Evolutionary conservation across 768 basidiomycete genomes (phyloP), one percentile per base, ranked within the genome.

Genomic region (Suillus alpinus): DNA sequence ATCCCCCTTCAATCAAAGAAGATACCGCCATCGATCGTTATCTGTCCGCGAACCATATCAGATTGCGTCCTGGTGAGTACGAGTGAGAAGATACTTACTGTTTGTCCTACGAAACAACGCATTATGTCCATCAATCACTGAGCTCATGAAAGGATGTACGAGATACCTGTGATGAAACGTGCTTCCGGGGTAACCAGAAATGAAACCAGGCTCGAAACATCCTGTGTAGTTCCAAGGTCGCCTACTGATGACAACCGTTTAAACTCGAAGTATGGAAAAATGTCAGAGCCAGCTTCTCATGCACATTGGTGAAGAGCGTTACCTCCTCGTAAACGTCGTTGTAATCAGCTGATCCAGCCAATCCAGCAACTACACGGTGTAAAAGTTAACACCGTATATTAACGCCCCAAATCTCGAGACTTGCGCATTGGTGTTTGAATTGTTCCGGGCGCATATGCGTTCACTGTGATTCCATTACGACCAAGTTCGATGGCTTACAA

Each of bases 141-240:
- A 58, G 13, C 9, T 26, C 14, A 16, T 23, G n/a, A 44, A 20
- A 39, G 10, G 34, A n/a, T 46, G 4, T 14, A 18, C 29, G 6
- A 56, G 62, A 14, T 62, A 72, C 77, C 77, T 50, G 76, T 78
- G 59, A 79, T 47, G 29, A 68, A 73, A 60, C 66, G 66, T 13
- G 77, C 70, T 20, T 74, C 72, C 4, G 71, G 68, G 1, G 73
- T 74, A 1, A 61, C 74, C 20, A 80, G 64, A 61, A 72, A 79
- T 6, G 74, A 68, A 4, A 79, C 79, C 0, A 80, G 68, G 18
- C 60, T 66, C 1, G 76, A 76, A n/a, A 79, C 43, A 37, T 78
- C 79, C 8, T 71, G 61, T 34, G 71, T 13, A 6, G 31, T 60
- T 14, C 73, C 73, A 0, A 68, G n/a, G 40, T 68, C 41, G 8